These are phyloP conservation scores for Xylaria sp. DNA, from an alignment of 2,329 filamentous ascomycete species.

Conservation along the genomic window DNA sequence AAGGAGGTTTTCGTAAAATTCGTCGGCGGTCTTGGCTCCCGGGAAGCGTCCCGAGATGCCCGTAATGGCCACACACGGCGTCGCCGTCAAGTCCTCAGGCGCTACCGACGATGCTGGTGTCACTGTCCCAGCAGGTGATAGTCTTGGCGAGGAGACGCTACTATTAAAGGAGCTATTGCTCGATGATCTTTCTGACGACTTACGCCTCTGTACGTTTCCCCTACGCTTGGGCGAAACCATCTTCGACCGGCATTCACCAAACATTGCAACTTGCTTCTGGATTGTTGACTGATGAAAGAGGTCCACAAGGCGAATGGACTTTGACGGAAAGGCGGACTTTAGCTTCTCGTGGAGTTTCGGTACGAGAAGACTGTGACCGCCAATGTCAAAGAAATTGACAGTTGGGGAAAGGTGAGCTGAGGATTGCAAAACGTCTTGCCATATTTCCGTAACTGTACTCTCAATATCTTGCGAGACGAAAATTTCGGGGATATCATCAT, in stretches of 20 bases:
- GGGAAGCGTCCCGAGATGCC: conserved; percentile 11
- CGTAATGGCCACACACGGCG: background rate
- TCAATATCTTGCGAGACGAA: background rate
- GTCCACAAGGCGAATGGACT: conserved; percentile 1
- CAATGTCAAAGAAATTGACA: conserved; percentile 8
- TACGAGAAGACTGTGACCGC: conserved; percentile 11
- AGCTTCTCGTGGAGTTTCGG: conserved; percentile 7
- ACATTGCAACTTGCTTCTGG: background rate
- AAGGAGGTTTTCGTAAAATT: conserved; percentile 11
- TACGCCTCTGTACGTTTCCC: background rate
- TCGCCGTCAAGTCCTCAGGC: background rate
- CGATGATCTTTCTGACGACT: background rate
- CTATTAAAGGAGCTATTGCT: background rate
- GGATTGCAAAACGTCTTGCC: background rate
- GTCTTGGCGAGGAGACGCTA: background rate
- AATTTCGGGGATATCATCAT: background rate
- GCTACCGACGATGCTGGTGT: conserved; percentile 2
- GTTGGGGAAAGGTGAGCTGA: background rate
- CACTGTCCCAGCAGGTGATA: background rate
- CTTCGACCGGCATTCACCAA: background rate
- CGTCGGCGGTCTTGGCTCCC: conserved; percentile 1
- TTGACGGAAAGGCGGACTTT: conserved; percentile 2
- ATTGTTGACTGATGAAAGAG: conserved; percentile 12
- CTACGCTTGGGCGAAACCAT: background rate
- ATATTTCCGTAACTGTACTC: background rate